A percentile compares a stretch with the other conserved stretches of the same genome.
Conservation (phyloP, 768 basidiomycete species). For the Leccinellum luteum region DNA sequence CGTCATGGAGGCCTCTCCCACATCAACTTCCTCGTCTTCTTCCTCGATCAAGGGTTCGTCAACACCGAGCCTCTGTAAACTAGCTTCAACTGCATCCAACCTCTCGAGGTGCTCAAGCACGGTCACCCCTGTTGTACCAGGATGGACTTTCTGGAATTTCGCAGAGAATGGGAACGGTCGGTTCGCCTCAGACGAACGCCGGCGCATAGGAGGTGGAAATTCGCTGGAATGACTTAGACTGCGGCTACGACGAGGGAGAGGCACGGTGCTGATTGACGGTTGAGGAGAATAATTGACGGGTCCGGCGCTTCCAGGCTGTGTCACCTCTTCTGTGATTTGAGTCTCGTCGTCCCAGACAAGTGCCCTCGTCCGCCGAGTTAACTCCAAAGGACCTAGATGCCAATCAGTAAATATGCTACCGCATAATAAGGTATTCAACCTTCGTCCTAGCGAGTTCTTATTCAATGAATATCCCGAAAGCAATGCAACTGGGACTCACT, state of each 20-base stretch:
- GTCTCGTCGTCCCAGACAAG: slow-evolving; percentile 86
- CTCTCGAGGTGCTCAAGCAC: slow-evolving; percentile 85
- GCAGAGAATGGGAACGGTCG: slow-evolving; percentile 80
- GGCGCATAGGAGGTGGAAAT: slow-evolving; percentile 71
- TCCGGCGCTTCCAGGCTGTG: slow-evolving; percentile 30
- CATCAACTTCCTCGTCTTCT: slow-evolving; percentile 60
- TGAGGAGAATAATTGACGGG: slow-evolving; percentile 51
- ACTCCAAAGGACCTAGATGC: slow-evolving; percentile 74
- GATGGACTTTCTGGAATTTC: slow-evolving; percentile 82
- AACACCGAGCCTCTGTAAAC: slow-evolving; percentile 68
- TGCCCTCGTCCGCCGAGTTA: slow-evolving; percentile 78
- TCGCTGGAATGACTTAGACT: slow-evolving; percentile 59
- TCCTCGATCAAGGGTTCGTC: slow-evolving; percentile 50
- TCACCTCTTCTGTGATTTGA: slow-evolving; percentile 60
- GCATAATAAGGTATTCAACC: slow-evolving; percentile 39
- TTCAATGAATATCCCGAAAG: background rate
- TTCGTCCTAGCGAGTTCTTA: slow-evolving; percentile 56
- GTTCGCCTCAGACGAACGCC: slow-evolving; percentile 59
- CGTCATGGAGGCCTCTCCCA: slow-evolving; percentile 48
- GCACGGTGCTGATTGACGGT: slow-evolving; percentile 61
- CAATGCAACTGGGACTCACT: slow-evolving; percentile 41
- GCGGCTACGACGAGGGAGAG: slow-evolving; percentile 51
- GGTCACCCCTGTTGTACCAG: slow-evolving; percentile 82
- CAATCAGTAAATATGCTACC: slow-evolving; percentile 8
- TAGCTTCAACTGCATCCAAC: slow-evolving; percentile 78